Evolutionary conservation across 768 basidiomycete genomes (phyloP).

Genomic region (Wakefieldia striispora): DNA sequence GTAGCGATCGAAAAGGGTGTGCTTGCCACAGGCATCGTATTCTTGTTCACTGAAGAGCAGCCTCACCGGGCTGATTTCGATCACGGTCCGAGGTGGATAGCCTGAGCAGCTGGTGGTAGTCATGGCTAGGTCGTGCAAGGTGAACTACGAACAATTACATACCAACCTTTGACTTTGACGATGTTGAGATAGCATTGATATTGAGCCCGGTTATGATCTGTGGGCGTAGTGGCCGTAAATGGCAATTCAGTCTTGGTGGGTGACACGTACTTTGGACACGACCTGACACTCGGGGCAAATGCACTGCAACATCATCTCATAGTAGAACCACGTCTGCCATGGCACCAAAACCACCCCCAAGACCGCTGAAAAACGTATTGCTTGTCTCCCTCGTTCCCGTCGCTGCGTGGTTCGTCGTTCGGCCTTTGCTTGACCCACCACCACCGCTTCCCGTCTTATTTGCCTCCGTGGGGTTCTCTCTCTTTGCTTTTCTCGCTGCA

Average conservation of each 20-base stretch:
- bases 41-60: constrained; percentile 71
- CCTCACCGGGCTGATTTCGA: constrained; percentile 79
- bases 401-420: constrained; percentile 68
- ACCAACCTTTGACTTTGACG: constrained; percentile 58
- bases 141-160: constrained; percentile 3
- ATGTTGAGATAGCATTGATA: constrained; percentile 48
- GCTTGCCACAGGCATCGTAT: constrained; percentile 59
- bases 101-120: constrained; percentile 16
- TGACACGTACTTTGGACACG: no score
- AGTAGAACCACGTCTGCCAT: constrained; percentile 9
- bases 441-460: constrained; percentile 74
- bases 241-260: no score
- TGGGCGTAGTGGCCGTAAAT: no score
- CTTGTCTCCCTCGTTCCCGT: constrained; percentile 63
- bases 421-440: constrained; percentile 67
- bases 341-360: constrained; percentile 34
- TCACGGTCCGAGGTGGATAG: constrained; percentile 51
- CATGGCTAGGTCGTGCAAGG: constrained; percentile 26
- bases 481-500: constrained; percentile 77
- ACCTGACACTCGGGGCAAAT: no score
- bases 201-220: no score
- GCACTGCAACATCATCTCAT: no score
- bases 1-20: constrained; percentile 80
- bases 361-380: constrained; percentile 51
- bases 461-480: constrained; percentile 77